Evolutionary conservation across 768 basidiomycete genomes (phyloP).

Genomic region (Lentinula lateritia): DNA sequence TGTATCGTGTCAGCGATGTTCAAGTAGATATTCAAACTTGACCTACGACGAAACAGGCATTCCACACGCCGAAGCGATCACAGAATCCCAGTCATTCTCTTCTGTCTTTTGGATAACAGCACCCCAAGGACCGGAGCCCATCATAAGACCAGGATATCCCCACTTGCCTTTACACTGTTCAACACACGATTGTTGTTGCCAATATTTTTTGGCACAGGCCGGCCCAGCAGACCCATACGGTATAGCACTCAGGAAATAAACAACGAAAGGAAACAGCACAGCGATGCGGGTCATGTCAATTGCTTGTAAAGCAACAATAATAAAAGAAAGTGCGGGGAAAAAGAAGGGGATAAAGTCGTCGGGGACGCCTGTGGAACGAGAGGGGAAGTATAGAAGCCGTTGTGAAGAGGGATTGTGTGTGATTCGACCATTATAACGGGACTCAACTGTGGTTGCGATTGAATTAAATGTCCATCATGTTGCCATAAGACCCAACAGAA

Average conservation of each 20-base stretch:
- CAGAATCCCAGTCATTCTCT: slow-evolving; percentile 26
- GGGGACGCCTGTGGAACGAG: not conserved
- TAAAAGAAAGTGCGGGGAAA: slow-evolving; percentile 13
- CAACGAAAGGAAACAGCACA: slow-evolving; percentile 26
- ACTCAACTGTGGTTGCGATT: not conserved
- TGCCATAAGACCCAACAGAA: slow-evolving; percentile 4
- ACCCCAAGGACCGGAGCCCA: slow-evolving; percentile 57
- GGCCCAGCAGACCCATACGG: slow-evolving; percentile 39
- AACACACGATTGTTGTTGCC: slow-evolving; percentile 29
- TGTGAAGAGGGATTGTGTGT: slow-evolving; percentile 2
- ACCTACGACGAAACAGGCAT: slow-evolving; percentile 13
- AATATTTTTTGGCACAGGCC: slow-evolving; percentile 35
- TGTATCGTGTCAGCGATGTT: not conserved
- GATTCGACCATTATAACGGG: not conserved
- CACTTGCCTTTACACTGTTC: slow-evolving; percentile 33
- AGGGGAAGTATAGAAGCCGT: slow-evolving; percentile 10
- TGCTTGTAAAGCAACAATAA: slow-evolving; percentile 7
- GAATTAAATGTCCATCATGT: not conserved
- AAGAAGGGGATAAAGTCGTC: slow-evolving; percentile 18
- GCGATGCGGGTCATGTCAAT: slow-evolving; percentile 30
- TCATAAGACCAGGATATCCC: slow-evolving; percentile 42
- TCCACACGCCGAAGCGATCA: slow-evolving; percentile 41
- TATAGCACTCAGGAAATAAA: slow-evolving; percentile 25
- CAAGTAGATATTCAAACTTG: not conserved
- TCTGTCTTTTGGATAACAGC: slow-evolving; percentile 34